A percentile compares a stretch with the other conserved stretches of the same genome.
These are phyloP conservation scores for Helicostylum pulchrum DNA, from an alignment of 192 early-diverging fungal species.

Conservation along the genomic window DNA sequence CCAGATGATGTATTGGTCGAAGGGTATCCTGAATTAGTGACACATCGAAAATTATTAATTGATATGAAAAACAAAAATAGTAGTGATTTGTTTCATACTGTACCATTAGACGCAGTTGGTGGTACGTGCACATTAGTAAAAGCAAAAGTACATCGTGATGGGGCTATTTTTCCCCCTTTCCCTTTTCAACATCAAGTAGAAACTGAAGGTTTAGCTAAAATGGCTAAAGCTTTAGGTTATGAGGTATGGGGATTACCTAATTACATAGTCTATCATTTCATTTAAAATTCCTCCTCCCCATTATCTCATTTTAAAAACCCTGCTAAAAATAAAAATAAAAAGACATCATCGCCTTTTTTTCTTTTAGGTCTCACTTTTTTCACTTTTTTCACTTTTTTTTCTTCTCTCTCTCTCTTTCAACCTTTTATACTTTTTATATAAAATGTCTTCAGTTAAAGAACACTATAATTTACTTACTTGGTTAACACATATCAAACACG, in stretches of 20 bases:
- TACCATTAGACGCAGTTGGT: slow-evolving; percentile 65
- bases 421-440: not conserved
- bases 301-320: not conserved
- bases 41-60: slow-evolving; percentile 43
- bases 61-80: slow-evolving; percentile 34
- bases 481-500: not conserved
- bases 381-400: not conserved
- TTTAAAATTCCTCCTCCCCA: slow-evolving; percentile 9
- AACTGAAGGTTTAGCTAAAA: slow-evolving; percentile 72
- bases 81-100: slow-evolving; percentile 34
- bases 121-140: slow-evolving; percentile 66
- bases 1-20: slow-evolving; percentile 44
- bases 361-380: not conserved
- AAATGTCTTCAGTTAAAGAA: not conserved
- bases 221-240: slow-evolving; percentile 61
- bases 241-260: slow-evolving; percentile 62
- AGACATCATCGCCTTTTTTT: not conserved
- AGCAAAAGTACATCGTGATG: slow-evolving; percentile 62
- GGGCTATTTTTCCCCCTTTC: slow-evolving; percentile 59
- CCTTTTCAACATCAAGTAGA: slow-evolving; percentile 67
- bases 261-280: slow-evolving; percentile 60
- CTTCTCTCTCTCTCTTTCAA: slow-evolving; percentile 3
- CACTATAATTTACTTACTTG: not conserved
- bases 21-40: slow-evolving; percentile 43
- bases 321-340: not conserved